These are phyloP conservation scores for Conringia planisiliqua DNA, from an alignment of 345 rosid species.

Conservation along the genomic window DNA sequence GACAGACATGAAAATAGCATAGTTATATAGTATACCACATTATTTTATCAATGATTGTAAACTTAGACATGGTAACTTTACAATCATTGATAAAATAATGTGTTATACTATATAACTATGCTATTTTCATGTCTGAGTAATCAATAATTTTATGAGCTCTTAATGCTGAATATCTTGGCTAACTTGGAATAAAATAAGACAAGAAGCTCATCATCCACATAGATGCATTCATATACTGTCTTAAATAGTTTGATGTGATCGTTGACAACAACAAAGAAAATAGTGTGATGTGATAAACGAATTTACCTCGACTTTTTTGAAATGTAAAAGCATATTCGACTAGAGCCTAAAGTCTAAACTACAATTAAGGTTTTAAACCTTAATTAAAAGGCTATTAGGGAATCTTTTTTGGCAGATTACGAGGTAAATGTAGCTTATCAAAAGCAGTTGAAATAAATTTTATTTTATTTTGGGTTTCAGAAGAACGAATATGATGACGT, in stretches of 20 bases:
- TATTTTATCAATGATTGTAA: not conserved
- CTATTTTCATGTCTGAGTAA: too few species aligned
- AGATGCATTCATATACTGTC: not conserved
- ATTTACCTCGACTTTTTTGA: not conserved
- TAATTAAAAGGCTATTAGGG: conserved; percentile 16
- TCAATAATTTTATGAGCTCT: not conserved
- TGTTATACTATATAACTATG: too few species aligned
- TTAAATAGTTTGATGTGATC: not conserved
- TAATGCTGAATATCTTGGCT: not conserved
- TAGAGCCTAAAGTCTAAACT: not conserved
- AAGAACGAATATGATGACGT: conserved; percentile 38
- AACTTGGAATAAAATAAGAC: not conserved
- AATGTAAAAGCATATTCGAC: not conserved
- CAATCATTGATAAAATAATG: too few species aligned
- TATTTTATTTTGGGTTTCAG: conserved; percentile 3
- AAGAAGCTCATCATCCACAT: not conserved
- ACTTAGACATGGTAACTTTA: too few species aligned
- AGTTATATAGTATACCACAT: not conserved
- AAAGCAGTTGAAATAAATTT: conserved; percentile 14
- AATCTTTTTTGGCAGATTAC: conserved; percentile 24
- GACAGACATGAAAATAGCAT: not conserved
- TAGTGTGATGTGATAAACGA: not conserved
- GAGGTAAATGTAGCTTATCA: conserved; percentile 24
- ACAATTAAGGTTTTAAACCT: not conserved
- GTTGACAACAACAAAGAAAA: not conserved